Evolutionary conservation across 345 rosid genomes (phyloP), one percentile per base, ranked within the genome.

Genomic region (Lepidium africanum): DNA sequence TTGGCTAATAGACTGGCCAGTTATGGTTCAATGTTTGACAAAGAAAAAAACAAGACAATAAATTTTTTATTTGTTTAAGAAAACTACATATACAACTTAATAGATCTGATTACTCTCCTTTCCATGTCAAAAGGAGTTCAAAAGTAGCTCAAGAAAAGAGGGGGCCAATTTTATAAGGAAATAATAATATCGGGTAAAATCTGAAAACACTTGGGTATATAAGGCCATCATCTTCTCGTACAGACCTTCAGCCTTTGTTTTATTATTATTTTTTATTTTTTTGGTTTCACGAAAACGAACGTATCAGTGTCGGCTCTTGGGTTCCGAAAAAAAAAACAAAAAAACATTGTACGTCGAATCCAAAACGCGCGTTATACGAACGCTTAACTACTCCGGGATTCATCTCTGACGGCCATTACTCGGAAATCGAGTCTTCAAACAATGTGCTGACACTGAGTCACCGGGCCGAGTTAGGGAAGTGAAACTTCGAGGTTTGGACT

Each of bases 231-330:
- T 59, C 72, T 52, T 59, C 69, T 67, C 64, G 73, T 41, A 67
- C 63, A 60, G 69, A 67, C 45, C 50, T 67, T 67, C 46, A 63
- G 45, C 6, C 40, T 65, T 59, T 33, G 36, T 59, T 73, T 49
- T 57, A 63, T 58, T 57, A 56, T 6, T 7, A 17, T 45, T 64
- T 49, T 51, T 43, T 30, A 12, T n/a, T 65, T 17, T 41, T 21
- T 53, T 10, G 8, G 16, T 58, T 37, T 59, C 52, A 6, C 51
- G 10, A 67, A 74, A 66, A 41, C 54, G 17, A 64, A 68, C 70
- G 81, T 75, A 84, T 79, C 65, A 72, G 81, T 82, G 86, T 81
- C 85, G 88, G 87, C 81, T 68, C 85, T 80, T 54, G 81, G 79
- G 82, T 76, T 74, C 82, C 33, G 67, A 3, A 21, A 70, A 5